These are phyloP conservation scores for Lasiosphaeriaceae sp. DNA, from an alignment of 495 filamentous ascomycete genomes.

Conservation along the genomic window DNA sequence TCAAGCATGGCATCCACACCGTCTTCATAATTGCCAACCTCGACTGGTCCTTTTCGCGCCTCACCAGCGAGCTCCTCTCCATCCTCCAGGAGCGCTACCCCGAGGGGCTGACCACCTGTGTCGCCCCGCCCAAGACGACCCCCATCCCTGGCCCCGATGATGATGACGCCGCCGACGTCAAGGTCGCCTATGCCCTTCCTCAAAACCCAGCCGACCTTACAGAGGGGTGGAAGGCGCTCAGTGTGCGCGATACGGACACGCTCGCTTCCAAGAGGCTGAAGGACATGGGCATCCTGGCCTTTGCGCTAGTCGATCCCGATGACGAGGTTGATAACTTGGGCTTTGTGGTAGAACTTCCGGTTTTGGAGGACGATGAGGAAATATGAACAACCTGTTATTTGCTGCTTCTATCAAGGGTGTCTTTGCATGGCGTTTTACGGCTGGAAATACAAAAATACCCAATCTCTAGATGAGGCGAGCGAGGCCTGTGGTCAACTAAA, in stretches of 20 bases:
- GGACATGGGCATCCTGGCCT: conserved; percentile 65
- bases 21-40: conserved; percentile 67
- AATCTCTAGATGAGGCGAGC: too few relatives aligned
- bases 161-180: conserved; percentile 21
- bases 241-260: conserved; percentile 31
- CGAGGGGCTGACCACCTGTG: conserved; percentile 35
- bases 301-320: conserved; percentile 53
- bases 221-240: conserved; percentile 40
- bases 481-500: too few relatives aligned
- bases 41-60: conserved; percentile 52
- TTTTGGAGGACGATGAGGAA: conserved; percentile 38
- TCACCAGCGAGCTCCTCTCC: conserved; percentile 63
- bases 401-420: too few relatives aligned
- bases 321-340: conserved; percentile 49
- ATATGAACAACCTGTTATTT: not conserved
- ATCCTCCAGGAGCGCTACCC: conserved; percentile 47
- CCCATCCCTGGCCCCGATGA: conserved; percentile 26
- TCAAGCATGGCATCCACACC: conserved; percentile 77
- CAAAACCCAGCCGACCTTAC: conserved; percentile 28
- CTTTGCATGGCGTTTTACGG: too few relatives aligned
- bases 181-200: conserved; percentile 39
- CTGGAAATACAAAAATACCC: too few relatives aligned
- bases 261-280: conserved; percentile 36
- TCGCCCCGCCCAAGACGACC: conserved; percentile 15
- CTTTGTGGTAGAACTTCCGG: conserved; percentile 64